Evolutionary conservation across 176 grass and related monocot genomes (phyloP), one percentile per base, ranked within the genome.

Genomic region (Bolboschoenus planiculmis): DNA sequence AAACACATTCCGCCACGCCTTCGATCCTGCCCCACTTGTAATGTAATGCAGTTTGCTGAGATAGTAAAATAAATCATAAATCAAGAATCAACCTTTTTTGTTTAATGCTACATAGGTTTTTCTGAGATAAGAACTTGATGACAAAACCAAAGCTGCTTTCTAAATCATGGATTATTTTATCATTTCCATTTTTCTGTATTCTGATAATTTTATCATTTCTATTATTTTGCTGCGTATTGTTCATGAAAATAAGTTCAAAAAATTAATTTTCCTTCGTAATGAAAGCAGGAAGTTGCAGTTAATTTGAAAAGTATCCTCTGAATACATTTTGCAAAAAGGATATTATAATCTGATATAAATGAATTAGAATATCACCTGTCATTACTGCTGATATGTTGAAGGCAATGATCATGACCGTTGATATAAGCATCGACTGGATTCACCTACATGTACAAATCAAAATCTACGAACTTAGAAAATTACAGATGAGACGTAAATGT

Each of bases 361-460:
- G 6, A 67, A 5, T 15, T 35, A 29, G 72, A 27, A 24, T 20
- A 14, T 84, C 35, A 97, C 88, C 92, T 94, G 85, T 94, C 87
- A 71, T 81, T 92, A 81, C 94, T 97, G 81, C 94, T 94, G 65
- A 94, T 94, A 82, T 97, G 94, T 86, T 94, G 83, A 26, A 97
- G 87, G 90, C 94, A 97, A 57, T 97, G 94, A 46, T 97, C 90
- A n/a, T 97, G 92, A 21, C 94, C 94, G 54, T 97, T 94, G 88
- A 94, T 86, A 81, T 92, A 97, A 40, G 94, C 88, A 58, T 94
- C 88, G 2, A 92, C 59, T 54, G 13, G 6, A 9, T 91, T 92
- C 7, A 0, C 85, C 94, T 97, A 81, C 3, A 58, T 64, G 29
- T 20, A 75, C 23, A 30, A 75, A 27, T 15, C 40, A 75, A 74